Percentiles rank a stretch among this genome's conserved stretches.
Conservation (phyloP, 2,329 filamentous ascomycete species). For the Apiospora aurea region DNA sequence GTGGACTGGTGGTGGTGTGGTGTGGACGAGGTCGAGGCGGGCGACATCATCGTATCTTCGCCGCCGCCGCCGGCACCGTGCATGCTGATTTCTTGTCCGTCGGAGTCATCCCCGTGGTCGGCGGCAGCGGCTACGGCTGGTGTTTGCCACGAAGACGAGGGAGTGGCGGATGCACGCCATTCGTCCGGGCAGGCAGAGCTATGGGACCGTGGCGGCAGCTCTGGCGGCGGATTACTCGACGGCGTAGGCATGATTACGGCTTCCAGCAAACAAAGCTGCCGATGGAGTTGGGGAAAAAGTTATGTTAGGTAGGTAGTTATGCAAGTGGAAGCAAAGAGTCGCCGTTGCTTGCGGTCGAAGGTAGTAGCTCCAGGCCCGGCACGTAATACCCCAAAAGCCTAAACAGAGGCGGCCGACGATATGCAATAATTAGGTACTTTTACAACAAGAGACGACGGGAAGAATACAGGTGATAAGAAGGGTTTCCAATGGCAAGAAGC, state of each 20-base stretch:
- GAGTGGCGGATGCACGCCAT: constrained; percentile 15
- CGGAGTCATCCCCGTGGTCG: background rate
- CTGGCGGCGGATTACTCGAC: constrained; percentile 22
- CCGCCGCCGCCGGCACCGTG: background rate
- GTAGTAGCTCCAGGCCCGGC: background rate
- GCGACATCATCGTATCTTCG: background rate
- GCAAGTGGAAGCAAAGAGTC: background rate
- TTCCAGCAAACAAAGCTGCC: background rate
- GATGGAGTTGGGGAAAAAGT: background rate
- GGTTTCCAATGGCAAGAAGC: background rate
- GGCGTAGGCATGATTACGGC: constrained; percentile 23
- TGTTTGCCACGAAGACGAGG: background rate
- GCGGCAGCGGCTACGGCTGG: background rate
- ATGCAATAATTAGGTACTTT: background rate
- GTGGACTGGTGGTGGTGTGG: background rate
- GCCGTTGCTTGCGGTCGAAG: constrained; percentile 12
- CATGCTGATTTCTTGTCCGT: background rate
- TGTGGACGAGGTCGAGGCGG: background rate
- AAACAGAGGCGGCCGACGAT: background rate
- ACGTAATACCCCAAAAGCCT: background rate
- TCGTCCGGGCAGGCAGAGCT: constrained; percentile 23
- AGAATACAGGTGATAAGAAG: background rate
- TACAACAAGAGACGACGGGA: background rate
- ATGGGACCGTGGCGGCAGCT: constrained; percentile 15
- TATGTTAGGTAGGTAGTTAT: background rate